These are phyloP conservation scores for Fusarium guadeloupense DNA, from an alignment of 2,329 filamentous ascomycete genomes.

Conservation along the genomic window DNA sequence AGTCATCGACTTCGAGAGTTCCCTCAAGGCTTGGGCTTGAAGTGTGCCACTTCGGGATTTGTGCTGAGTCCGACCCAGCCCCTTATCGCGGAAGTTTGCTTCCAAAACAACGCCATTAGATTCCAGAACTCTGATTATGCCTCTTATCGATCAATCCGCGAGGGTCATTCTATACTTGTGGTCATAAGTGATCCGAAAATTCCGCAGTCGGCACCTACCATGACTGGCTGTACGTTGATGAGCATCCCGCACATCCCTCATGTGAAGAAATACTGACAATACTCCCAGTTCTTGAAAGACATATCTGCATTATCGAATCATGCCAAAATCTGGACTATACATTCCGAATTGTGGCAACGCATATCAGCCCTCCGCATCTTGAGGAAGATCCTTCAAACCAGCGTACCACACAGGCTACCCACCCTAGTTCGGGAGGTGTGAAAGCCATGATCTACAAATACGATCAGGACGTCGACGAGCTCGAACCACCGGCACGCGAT, in stretches of 20 bases:
- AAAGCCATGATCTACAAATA: constrained; percentile 39
- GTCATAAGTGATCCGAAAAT: constrained; percentile 1
- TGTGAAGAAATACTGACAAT: constrained; percentile 1
- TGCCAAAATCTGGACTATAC: neutral
- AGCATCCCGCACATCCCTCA: neutral
- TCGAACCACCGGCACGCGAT: constrained; percentile 15
- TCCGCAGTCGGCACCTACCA: neutral
- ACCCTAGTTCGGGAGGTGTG: constrained; percentile 14
- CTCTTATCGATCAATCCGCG: constrained; percentile 22
- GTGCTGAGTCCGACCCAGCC: neutral
- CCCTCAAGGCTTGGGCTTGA: constrained; percentile 55
- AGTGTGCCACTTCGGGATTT: constrained; percentile 39
- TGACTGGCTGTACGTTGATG: constrained; percentile 21
- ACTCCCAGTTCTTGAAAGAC: constrained; percentile 23
- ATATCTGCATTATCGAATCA: constrained; percentile 32
- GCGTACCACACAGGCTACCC: constrained; percentile 1
- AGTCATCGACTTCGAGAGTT: constrained; percentile 53
- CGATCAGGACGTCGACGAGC: constrained; percentile 37
- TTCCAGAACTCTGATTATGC: constrained; percentile 24
- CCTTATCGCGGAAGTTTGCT: constrained; percentile 22
- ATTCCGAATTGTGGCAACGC: constrained; percentile 27
- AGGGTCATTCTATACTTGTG: constrained; percentile 32
- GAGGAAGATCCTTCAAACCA: neutral
- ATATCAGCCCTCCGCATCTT: neutral
- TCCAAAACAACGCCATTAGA: constrained; percentile 17